Evolutionary conservation across 1,284 basidiomycete genomes (phyloP).

Genomic region (Tilletia indica): DNA sequence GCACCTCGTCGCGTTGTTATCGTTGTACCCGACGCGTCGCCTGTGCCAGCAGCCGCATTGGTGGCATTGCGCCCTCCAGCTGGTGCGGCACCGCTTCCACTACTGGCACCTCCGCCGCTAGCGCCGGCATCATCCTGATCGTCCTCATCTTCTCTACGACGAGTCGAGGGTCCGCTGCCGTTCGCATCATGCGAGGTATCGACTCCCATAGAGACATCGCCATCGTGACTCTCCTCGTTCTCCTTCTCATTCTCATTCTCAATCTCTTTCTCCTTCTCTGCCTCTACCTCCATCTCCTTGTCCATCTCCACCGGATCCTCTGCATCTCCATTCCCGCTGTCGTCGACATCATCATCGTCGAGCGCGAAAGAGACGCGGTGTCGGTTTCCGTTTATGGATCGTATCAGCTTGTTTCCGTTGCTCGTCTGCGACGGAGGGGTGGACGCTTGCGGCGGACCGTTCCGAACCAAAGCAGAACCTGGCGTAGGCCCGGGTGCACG

Average conservation of each 20-base stretch:
- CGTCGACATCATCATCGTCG: slow-evolving; percentile 6
- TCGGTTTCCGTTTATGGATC: neutral
- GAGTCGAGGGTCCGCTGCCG: neutral
- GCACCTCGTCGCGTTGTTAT: neutral
- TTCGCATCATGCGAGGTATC: too few species aligned
- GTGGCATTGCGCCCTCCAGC: neutral
- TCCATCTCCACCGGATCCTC: neutral
- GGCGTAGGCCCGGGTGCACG: neutral
- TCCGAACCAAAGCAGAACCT: neutral
- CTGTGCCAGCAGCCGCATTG: neutral
- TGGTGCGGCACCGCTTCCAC: too few species aligned
- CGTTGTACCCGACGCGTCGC: neutral
- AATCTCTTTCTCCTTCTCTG: neutral
- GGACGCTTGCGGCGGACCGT: neutral
- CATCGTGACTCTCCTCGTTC: neutral
- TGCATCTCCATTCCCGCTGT: neutral
- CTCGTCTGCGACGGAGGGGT: neutral
- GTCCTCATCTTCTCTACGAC: slow-evolving; percentile 1
- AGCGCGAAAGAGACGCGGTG: slow-evolving; percentile 8
- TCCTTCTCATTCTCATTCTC: neutral
- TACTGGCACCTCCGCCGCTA: neutral
- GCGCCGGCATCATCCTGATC: neutral
- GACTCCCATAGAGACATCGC: too few species aligned
- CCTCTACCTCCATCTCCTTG: neutral
- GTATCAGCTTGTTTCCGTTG: neutral